A percentile compares a stretch with the other conserved stretches of the same genome.
These are phyloP conservation scores for Candida mattraensis DNA, from an alignment of 805 yeast species.

Conservation along the genomic window DNA sequence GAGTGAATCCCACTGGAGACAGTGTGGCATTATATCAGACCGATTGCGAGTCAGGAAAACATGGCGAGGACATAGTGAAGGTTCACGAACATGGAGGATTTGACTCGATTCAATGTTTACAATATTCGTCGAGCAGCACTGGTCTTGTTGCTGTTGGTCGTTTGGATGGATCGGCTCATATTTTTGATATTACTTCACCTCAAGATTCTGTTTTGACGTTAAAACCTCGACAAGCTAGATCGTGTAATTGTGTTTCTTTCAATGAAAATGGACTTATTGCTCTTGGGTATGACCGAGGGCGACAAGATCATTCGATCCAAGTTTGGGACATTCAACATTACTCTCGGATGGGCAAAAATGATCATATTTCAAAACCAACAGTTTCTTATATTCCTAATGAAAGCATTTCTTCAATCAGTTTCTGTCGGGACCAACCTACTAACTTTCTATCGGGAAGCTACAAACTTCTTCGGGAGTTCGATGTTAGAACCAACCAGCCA, in stretches of 20 bases:
- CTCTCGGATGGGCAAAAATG: constrained; percentile 44
- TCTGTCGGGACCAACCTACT: constrained; percentile 56
- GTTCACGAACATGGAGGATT: constrained; percentile 60
- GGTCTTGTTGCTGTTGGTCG: constrained; percentile 78
- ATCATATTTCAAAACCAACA: constrained; percentile 53
- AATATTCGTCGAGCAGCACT: constrained; percentile 52
- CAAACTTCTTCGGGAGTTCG: constrained; percentile 76
- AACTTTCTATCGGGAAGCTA: constrained; percentile 72
- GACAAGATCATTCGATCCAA: constrained; percentile 73
- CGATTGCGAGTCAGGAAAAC: constrained; percentile 34
- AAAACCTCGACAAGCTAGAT: constrained; percentile 64
- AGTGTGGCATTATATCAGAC: constrained; percentile 69
- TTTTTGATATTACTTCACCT: constrained; percentile 56
- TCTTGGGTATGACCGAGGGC: constrained; percentile 74
- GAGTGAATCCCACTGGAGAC: constrained; percentile 78
- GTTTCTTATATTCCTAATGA: constrained; percentile 69
- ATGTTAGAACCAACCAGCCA: constrained; percentile 63
- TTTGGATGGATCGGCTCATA: constrained; percentile 60
- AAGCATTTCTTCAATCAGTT: constrained; percentile 65
- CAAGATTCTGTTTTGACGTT: constrained; percentile 39
- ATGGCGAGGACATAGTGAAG: constrained; percentile 54
- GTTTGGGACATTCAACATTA: constrained; percentile 77
- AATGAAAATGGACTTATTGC: constrained; percentile 66
- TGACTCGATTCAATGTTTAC: constrained; percentile 64
- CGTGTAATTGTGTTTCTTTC: constrained; percentile 75